Evolutionary conservation across 192 early-diverging fungal genomes (phyloP).

Genomic region (Coemansia sp.): DNA sequence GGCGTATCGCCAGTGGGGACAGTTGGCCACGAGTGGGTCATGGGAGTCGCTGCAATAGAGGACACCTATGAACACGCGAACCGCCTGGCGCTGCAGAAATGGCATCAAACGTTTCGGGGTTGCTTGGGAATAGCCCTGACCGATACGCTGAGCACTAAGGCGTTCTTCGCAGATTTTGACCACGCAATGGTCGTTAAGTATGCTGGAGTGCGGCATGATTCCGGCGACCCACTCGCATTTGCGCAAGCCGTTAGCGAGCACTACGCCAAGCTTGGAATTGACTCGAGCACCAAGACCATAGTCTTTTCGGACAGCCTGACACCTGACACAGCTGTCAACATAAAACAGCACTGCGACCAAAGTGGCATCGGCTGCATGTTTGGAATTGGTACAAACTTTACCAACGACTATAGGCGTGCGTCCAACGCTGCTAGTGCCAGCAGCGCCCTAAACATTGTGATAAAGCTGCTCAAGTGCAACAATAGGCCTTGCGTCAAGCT

Average conservation of each 20-base stretch:
- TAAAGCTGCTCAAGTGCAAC: constrained; percentile 62
- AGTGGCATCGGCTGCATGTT: constrained; percentile 55
- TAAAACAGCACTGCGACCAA: constrained; percentile 48
- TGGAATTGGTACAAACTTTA: constrained; percentile 73
- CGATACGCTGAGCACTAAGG: constrained; percentile 66
- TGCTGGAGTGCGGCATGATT: constrained; percentile 67
- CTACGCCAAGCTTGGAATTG: constrained; percentile 56
- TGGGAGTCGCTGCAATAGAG: constrained; percentile 66
- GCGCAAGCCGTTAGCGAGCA: constrained; percentile 55
- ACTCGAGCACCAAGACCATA: constrained; percentile 57
- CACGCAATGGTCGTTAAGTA: constrained; percentile 49
- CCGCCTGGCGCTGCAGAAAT: constrained; percentile 54
- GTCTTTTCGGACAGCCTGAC: constrained; percentile 70
- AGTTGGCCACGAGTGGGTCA: constrained; percentile 73
- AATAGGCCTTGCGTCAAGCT: constrained; percentile 63
- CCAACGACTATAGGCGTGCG: constrained; percentile 59
- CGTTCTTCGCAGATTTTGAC: constrained; percentile 63
- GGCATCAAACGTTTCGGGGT: constrained; percentile 56
- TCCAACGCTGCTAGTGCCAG: constrained; percentile 26
- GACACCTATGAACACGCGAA: constrained; percentile 59
- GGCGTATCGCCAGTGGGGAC: constrained; percentile 44
- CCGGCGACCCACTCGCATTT: constrained; percentile 63
- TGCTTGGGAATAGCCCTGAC: constrained; percentile 63
- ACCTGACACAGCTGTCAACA: constrained; percentile 46
- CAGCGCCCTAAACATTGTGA: constrained; percentile 67